Evolutionary conservation across 495 filamentous ascomycete species (phyloP), one percentile per base, ranked within the genome.

Genomic region (Hypoxylon cercidicola): DNA sequence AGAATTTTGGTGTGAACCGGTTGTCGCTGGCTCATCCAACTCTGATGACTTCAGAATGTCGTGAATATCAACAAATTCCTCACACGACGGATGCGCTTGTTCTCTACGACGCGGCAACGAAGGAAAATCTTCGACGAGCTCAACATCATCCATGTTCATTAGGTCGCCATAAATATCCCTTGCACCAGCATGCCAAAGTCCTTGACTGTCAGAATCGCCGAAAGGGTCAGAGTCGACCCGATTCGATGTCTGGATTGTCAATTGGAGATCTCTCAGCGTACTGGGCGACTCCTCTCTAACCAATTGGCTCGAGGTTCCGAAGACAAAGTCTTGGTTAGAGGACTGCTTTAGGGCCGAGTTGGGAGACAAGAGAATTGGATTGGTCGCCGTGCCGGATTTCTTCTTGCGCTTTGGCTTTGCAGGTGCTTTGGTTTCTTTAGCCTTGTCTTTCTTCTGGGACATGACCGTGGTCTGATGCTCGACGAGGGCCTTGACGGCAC

Each of bases 271-370:
- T 49, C 84, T 81, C 3, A 93, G 77, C 4, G 87, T 81, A 2
- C 82, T 80, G 2, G 91, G 89, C 0, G 91, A 91, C 48, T 93
- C 87, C 35, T 92, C 89, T 52, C 82, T 81, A 46, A 90, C 90
- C 15, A 98, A 78, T 73, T 98, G 94, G 74, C 93, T 97, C 15
- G 90, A 96, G 1, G 93, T 97, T 13, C 93, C 94, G 74, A 98
- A 98, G 1, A 97, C 76, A 62, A 97, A 88, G 61, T 93, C 88
- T 71, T 96, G 94, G 6, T 85, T 78, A 4, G 87, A 79, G n/a
- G 90, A 76, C 61, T 87, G 82, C 59, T 85, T 85, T 41, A 87
- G 70, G 15, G 93, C 94, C 39, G 87, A 87, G 51, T 81, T 79
- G 1, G 94, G 94, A 3, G 92, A 92, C 25, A 93, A 81, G 7